These are phyloP conservation scores for Sporisorium graminicola DNA, from an alignment of 1,284 basidiomycete genomes.

Conservation along the genomic window DNA sequence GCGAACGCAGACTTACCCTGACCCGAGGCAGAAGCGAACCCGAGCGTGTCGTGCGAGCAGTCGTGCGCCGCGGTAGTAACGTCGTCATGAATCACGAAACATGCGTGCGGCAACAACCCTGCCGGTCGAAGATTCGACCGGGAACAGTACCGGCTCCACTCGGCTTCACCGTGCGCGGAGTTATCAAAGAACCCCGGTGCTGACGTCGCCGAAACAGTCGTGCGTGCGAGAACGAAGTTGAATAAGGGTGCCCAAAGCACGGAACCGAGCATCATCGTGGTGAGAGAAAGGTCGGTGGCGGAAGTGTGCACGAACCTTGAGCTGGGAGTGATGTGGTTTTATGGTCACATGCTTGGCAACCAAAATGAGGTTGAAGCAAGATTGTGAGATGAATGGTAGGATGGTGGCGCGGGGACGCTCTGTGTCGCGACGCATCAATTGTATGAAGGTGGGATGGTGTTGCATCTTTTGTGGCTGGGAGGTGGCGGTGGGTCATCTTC, in stretches of 20 bases:
- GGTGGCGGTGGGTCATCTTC: not conserved
- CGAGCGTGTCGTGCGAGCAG: conserved; percentile 12
- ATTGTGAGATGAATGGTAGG: not conserved
- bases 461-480: not conserved
- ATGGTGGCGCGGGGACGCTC: not conserved
- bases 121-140: not conserved
- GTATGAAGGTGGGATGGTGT: not conserved
- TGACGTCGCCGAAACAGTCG: not conserved
- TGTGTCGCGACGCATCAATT: not conserved
- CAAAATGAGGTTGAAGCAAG: no score
- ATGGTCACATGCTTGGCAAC: not conserved
- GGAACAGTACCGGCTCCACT: conserved; percentile 22
- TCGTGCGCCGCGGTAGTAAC: conserved; percentile 14
- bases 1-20: conserved; percentile 23
- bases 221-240: conserved; percentile 1
- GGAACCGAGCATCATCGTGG: not conserved
- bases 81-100: conserved; percentile 31
- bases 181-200: conserved; percentile 15
- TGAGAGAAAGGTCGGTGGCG: not conserved
- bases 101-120: conserved; percentile 16
- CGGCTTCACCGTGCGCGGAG: conserved; percentile 18
- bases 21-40: conserved; percentile 27
- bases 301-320: not conserved
- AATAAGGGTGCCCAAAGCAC: not conserved
- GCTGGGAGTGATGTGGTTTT: not conserved